Base-by-base conservation (phyloP, 768 basidiomycete species). In the Chiua virens region DNA sequence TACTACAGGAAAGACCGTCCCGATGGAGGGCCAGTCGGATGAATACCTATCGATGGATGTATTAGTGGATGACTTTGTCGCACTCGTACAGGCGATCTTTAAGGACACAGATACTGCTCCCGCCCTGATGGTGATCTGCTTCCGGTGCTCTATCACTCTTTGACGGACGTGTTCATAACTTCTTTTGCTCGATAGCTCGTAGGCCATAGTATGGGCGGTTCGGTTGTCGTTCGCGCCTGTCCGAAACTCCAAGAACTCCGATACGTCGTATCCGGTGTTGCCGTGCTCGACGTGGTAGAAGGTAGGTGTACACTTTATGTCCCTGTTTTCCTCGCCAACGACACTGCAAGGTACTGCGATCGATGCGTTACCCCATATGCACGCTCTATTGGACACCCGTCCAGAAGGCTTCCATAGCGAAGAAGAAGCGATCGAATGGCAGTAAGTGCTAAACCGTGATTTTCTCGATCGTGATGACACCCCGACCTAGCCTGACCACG, bases 161-260 rank as follows among this genome's bases (percentile, higher is more conserved):
- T 20, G 15, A 25, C 22, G 44, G 18, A 28, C 38, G 7, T 50
- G 28, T 38, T 50, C 37, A 42, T 21, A 7, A 32, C 8, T 25
- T 37, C 34, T 34, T 36, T 23, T 27, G 25, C 14, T n/a, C 32
- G 8, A 48, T 45, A 92, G 88, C 79, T 97, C 8, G 79, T 97
- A 9, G 97, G 97, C 0, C 97, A 99, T 65, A 95, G 92, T 52
- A 96, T 99, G 88, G 97, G 97, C 14, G 96, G 95, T 22, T 86
- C 94, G 0, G 94, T 97, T 4, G 80, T 91, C 20, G 82, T 88
- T 8, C 81, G 84, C 5, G 79, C 85, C 3, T 84, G 83, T 53
- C 82, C 90, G 2, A 64, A 70, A 17, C 74, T 99, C 3, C 79
- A 89, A 47, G 78, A 82, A 39, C 73, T 72, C 21, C 81, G 83